Conservation (phyloP, 208 protist genomes). For the Angomonas desouzai region DNA sequence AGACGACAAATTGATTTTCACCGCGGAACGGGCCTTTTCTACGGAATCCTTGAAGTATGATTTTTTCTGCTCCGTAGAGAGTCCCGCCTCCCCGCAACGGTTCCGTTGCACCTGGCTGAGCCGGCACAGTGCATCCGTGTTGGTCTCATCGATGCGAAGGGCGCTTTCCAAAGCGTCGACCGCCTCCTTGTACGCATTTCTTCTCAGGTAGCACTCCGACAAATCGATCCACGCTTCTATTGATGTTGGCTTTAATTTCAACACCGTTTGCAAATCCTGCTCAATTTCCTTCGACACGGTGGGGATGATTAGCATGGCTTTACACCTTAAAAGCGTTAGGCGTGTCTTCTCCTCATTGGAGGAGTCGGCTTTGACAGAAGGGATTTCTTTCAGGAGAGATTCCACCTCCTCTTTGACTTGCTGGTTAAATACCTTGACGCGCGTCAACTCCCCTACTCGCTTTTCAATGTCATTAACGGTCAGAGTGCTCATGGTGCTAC, state of each 20-base stretch:
- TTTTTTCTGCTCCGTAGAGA: conserved; percentile 40
- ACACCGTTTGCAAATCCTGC: conserved; percentile 57
- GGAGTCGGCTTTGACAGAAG: conserved; percentile 41
- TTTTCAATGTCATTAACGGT: conserved; percentile 6
- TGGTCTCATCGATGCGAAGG: conserved; percentile 32
- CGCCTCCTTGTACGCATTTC: conserved; percentile 73
- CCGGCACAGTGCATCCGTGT: conserved; percentile 63
- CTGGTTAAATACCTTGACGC: conserved; percentile 61
- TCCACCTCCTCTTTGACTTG: conserved; percentile 41
- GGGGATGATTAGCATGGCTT: conserved; percentile 56
- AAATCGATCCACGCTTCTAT: conserved; percentile 73
- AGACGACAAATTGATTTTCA: conserved; percentile 36
- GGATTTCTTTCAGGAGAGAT: conserved; percentile 36
- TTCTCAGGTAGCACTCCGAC: conserved; percentile 66
- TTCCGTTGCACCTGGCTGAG: conserved; percentile 81
- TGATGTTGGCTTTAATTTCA: conserved; percentile 56
- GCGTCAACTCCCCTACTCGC: conserved; percentile 40
- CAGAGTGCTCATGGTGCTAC: neutral
- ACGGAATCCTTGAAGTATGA: conserved; percentile 52
- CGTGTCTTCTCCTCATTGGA: conserved; percentile 50
- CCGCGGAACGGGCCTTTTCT: conserved; percentile 49
- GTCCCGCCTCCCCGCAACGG: conserved; percentile 46
- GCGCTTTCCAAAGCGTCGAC: conserved; percentile 71
- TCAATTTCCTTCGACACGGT: conserved; percentile 72
- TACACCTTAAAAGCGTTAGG: conserved; percentile 56